A percentile compares a stretch with the other conserved stretches of the same genome.
Evolutionary conservation across 305 asterid genomes (phyloP).

Genomic region (Plantago lanceolata): DNA sequence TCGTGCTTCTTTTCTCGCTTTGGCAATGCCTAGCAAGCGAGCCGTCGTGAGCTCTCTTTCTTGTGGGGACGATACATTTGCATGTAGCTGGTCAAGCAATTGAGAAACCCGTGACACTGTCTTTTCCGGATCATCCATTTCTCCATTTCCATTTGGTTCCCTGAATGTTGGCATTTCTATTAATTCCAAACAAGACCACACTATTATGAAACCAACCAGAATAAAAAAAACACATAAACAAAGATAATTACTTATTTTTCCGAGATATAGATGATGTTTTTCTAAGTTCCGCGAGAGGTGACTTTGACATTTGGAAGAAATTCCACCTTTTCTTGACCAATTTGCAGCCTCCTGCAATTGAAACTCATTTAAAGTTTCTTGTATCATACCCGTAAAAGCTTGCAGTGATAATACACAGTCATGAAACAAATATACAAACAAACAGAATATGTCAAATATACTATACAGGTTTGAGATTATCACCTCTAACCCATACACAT

Average conservation of each 20-base stretch:
- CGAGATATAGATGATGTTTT: constrained; percentile 45
- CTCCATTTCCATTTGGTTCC: constrained; percentile 59
- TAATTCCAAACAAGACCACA: constrained; percentile 16
- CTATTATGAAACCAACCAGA: not conserved
- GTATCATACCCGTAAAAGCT: constrained; percentile 15
- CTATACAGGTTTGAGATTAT: constrained; percentile 5
- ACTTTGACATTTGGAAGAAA: constrained; percentile 57
- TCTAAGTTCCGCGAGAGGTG: constrained; percentile 39
- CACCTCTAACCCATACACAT: constrained; percentile 21
- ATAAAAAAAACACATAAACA: not conserved
- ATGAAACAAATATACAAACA: not conserved
- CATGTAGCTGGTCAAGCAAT: constrained; percentile 73
- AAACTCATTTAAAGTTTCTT: constrained; percentile 24
- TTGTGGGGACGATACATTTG: constrained; percentile 51
- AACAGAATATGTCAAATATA: constrained; percentile 1
- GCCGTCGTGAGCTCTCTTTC: constrained; percentile 84
- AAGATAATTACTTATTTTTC: constrained; percentile 43
- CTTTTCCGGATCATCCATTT: constrained; percentile 65
- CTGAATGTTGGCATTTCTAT: constrained; percentile 35
- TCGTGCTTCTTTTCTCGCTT: constrained; percentile 74
- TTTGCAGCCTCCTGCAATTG: constrained; percentile 41
- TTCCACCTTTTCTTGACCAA: constrained; percentile 29
- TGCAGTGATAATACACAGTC: constrained; percentile 18
- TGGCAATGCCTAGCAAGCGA: constrained; percentile 72
- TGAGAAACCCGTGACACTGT: constrained; percentile 64